Conservation (phyloP, 805 yeast genomes). For the Cyberlindnera maclurae region DNA sequence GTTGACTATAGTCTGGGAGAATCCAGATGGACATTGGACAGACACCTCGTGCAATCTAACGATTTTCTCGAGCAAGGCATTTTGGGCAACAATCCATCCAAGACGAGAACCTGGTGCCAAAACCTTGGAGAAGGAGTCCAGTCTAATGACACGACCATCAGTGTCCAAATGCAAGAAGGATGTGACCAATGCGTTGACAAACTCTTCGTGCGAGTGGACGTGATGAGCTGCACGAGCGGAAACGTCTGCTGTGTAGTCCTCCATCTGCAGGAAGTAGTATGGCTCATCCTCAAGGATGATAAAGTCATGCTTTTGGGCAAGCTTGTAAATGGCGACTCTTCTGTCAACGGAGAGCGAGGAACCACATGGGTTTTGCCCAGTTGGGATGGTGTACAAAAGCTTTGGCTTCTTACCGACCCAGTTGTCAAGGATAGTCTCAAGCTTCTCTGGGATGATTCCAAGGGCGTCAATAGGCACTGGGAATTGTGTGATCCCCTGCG, state of each 20-base stretch:
- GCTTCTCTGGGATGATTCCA: constrained; percentile 70
- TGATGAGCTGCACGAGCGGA: constrained; percentile 27
- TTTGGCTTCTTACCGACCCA: constrained; percentile 82
- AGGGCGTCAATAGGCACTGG: constrained; percentile 74
- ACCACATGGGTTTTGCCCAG: constrained; percentile 99
- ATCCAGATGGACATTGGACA: constrained; percentile 70
- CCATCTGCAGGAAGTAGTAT: constrained; percentile 94
- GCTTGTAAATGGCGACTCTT: constrained; percentile 64
- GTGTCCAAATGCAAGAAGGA: constrained; percentile 63
- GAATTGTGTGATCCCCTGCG: constrained; percentile 58
- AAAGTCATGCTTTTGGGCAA: constrained; percentile 82
- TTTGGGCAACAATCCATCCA: constrained; percentile 17
- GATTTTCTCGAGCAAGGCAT: constrained; percentile 11
- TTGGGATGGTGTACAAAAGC: constrained; percentile 82
- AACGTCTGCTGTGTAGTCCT: constrained; percentile 48
- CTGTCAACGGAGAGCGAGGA: constrained; percentile 72
- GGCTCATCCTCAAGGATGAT: constrained; percentile 94
- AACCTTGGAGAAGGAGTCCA: constrained; percentile 19
- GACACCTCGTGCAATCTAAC: constrained; percentile 38
- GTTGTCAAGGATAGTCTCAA: constrained; percentile 51
- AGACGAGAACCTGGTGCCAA: constrained; percentile 18
- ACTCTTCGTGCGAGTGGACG: constrained; percentile 29
- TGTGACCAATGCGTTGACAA: constrained; percentile 46
- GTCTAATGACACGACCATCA: constrained; percentile 27
- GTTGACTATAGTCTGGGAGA: constrained; percentile 54